phyloP scores from a whole-genome alignment of 257 asterid species.

The Lycium ferocissimum region DNA sequence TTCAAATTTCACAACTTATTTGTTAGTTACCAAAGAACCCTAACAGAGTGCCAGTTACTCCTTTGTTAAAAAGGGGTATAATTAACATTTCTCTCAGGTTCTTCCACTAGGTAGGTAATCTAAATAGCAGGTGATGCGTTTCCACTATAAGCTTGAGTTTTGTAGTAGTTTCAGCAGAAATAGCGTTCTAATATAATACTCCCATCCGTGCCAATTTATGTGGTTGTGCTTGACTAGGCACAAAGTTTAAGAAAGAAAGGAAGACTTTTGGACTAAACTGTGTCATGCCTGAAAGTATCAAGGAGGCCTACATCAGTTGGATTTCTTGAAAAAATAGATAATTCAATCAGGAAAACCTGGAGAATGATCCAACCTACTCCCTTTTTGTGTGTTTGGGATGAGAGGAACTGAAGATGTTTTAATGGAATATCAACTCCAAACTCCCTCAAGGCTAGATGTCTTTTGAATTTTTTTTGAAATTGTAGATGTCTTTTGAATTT shows the following conservation, averaged over 20 bases:
- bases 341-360: too few relatives aligned
- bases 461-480: not conserved
- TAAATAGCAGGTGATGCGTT: not conserved
- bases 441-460: not conserved
- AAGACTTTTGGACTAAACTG: not conserved
- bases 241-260: not conserved
- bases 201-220: not conserved
- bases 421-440: not conserved
- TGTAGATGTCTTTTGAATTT: not conserved
- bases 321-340: not conserved
- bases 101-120: not conserved
- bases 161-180: not conserved
- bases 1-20: not conserved
- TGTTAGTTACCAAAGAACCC: not conserved
- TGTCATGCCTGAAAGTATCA: not conserved
- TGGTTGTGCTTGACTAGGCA: not conserved
- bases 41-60: not conserved
- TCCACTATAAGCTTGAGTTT: not conserved
- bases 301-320: not conserved
- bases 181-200: not conserved
- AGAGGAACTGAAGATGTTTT: not conserved
- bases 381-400: not conserved
- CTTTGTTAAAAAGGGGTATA: not conserved
- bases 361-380: too few relatives aligned
- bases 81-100: not conserved